phyloP scores from a whole-genome alignment of 257 asterid species.

The Eustoma russellianum region DNA sequence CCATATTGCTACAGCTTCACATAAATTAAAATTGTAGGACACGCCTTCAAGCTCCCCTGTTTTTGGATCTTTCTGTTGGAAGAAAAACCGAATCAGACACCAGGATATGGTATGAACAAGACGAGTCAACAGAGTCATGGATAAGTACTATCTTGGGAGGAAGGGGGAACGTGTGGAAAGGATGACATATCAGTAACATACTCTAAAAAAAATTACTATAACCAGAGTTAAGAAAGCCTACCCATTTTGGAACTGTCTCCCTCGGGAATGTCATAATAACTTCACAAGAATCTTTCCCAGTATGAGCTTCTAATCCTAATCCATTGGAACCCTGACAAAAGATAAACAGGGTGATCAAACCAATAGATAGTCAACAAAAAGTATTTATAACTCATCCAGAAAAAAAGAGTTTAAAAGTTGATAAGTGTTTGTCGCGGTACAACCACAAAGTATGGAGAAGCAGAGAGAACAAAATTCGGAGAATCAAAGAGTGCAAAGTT shows the following conservation, averaged over 20 bases:
- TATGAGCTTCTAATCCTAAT: conserved; percentile 77
- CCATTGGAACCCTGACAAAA: conserved; percentile 84
- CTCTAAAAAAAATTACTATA: conserved; percentile 2
- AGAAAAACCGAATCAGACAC: neutral
- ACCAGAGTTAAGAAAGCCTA: conserved; percentile 18
- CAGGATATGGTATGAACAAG: neutral
- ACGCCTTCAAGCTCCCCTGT: conserved; percentile 90
- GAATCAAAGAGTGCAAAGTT: neutral
- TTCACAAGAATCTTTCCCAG: conserved; percentile 57
- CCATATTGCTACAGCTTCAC: conserved; percentile 99
- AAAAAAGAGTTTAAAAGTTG: too few relatives aligned
- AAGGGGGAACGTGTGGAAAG: neutral
- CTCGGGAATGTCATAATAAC: conserved; percentile 58
- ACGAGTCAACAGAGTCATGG: neutral
- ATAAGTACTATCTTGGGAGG: neutral
- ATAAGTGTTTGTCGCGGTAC: too few relatives aligned
- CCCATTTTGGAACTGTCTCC: conserved; percentile 89
- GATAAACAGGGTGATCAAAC: conserved; percentile 6
- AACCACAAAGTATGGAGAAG: neutral
- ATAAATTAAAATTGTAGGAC: conserved; percentile 56
- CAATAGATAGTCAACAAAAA: neutral
- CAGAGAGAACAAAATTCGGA: neutral
- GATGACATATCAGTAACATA: neutral
- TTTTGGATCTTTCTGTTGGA: conserved; percentile 85
- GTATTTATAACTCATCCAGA: too few relatives aligned